Evolutionary conservation across 164 flowering plant species (phyloP), one percentile per base, ranked within the genome.

Genomic region (Annona cherimola): DNA sequence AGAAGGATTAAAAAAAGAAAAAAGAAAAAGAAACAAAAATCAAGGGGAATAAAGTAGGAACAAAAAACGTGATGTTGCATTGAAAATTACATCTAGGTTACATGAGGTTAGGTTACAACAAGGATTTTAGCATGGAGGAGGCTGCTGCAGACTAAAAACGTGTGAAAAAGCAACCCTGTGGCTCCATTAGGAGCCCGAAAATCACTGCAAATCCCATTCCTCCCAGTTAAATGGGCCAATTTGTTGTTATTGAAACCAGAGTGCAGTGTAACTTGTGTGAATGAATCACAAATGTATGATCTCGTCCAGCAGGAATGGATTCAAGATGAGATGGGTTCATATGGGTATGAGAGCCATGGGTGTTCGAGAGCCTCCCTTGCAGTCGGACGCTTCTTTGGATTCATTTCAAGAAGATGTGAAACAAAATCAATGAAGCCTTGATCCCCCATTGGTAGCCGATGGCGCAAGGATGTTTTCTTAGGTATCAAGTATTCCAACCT

Each of bases 391-490:
- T 88, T 91, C 80, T 82, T 84, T 20, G 99, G 99, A 80, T 91
- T 93, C 55, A 93, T 64, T 80, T 95, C 97, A 39, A 95, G 97
- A 70, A 93, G 82, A 82, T 90, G 88, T 45, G 80, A 83, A 72
- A 95, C 96, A 77, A 95, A 95, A 69, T 93, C 97, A 44, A 91
- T 84, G 81, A 95, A 93, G 16, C 97, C 99, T 81, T 90, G 94
- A 73, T 93, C 98, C 14, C 98, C 99, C 98, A 91, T 91, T 14
- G 98, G 98, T 71, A 91, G 76, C 35, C 99, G 85, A 73, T 91
- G 99, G 77, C 97, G 85, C 19, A 95, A 76, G 43, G 99, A 95
- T 62, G 97, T 81, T 87, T 90, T 93, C 78, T 95, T 95, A 0
- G 98, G 97, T 60, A 95, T 91, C 83, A 95, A 76, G 82, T 90